Base-by-base conservation (phyloP, 31 red algal genomes). In the Odonthalia washingtoniensis region DNA sequence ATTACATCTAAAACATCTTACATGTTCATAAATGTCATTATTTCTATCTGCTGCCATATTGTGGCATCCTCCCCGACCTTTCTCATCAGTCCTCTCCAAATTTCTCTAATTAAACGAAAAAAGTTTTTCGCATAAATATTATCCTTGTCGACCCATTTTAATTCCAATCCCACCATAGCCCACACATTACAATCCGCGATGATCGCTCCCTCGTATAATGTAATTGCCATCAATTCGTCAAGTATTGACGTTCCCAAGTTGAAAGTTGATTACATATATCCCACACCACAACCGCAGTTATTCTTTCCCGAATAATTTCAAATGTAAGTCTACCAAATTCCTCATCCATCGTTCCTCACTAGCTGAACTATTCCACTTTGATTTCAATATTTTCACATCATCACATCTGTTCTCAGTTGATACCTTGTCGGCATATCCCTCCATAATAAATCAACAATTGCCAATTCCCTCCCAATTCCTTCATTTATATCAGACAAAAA, bases 191-290 rank as follows among this genome's bases (percentile, higher is more conserved):
- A 68, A 36, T 77, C 61, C 17, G 90, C 82, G 39, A 92, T 41
- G 65, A 92, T 92, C 21, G 90, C 90, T 36, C 82, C 81, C 52
- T 92, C 90, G 42, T 86, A 92, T 40, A 92, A 70, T 40, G 72
- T 24, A 31, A 75, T 92, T 67, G 90, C 90, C 46, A 44, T 40
- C 2, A 32, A 30, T 30, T 80, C 61, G 36, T 86, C 75, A 4
- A 35, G 45, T 45, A 46, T 42, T 39, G 90, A 72, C 66, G 79
- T 82, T 18, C 90, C 74, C 75, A 92, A 42, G 65, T 86, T 4
- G 75, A 81, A 31, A 92, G 67, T n/a, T 62, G 61, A 49, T 92
- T 57, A 28, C 81, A 81, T 9, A 92, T 61, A 53, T 84, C 75
- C 21, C 90, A 30, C 75, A 92, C 81, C 76, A 92, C 39, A 21